Base-by-base conservation (phyloP, 1,284 basidiomycete species). In the Neonothopanus nambi region DNA sequence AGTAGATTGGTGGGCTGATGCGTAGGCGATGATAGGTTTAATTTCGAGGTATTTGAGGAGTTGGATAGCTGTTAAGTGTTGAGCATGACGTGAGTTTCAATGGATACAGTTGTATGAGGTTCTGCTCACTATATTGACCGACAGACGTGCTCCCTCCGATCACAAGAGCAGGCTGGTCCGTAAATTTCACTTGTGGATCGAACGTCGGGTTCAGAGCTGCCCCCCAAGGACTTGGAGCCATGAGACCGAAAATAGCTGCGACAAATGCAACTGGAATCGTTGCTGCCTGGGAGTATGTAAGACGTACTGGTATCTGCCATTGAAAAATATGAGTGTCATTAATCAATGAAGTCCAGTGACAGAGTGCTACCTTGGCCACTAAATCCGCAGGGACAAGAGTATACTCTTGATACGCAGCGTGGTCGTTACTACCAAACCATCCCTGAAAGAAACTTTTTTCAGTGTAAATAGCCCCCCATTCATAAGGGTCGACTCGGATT, bases 41-140 rank as follows among this genome's bases (percentile, higher is more conserved):
- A 55, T 50, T 20, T 40, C 48, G 15, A 41, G 21, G 9, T 49
- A 36, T 21, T 42, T 38, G 15, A 55, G 48, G 21, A 55, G 41
- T 50, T 55, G 53, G 24, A 55, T 55, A 5, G n/a, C n/a, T n/a
- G n/a, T n/a, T n/a, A n/a, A n/a, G 48, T 55, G 24, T 20, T 26
- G 26, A 15, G 24, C n/a, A n/a, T n/a, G 23, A 33, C 15, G 11
- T 20, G 5, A 33, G 44, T 20, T n/a, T n/a, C n/a, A 21, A 11
- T 20, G 28, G 20, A 33, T 5, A 21, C 15, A 18, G 21, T 48
- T 37, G 17, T 11, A 35, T 21, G 17, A 8, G 5, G 6, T 17
- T 11, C 7, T 20, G 30, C 53, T 11, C 26, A 55, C 53, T 48
- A 30, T 45, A 55, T 37, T 55, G 53, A 11, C 53, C 53, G 30